phyloP scores from a whole-genome alignment of 2,329 filamentous ascomycete species.

The Fusarium fujikuroi region DNA sequence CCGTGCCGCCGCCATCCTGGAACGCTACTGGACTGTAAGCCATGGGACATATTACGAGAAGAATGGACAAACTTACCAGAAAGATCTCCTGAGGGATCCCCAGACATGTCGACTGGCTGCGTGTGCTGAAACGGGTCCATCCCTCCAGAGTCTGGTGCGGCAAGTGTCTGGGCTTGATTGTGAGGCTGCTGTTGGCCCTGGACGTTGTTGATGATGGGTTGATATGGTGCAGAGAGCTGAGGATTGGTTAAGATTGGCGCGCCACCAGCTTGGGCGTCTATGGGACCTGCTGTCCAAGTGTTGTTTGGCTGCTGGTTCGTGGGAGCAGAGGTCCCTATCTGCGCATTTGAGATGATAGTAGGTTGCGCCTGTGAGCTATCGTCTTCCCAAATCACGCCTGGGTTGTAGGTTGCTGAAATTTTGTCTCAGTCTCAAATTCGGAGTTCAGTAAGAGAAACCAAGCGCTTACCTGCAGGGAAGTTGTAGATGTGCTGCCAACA shows the following conservation, averaged over 20 bases:
- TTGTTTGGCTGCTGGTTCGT: neutral
- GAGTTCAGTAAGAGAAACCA: neutral
- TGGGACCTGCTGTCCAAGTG: neutral
- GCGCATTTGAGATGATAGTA: neutral
- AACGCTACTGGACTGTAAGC: neutral
- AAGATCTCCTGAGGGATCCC: neutral
- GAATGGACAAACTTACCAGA: neutral
- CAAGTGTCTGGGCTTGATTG: neutral
- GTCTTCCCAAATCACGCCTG: neutral
- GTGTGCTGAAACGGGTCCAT: neutral
- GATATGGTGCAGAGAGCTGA: neutral
- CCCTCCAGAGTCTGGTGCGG: neutral
- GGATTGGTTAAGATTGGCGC: neutral
- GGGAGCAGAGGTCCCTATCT: neutral
- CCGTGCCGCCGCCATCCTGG: neutral
- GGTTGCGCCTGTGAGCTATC: neutral
- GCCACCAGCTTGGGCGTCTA: neutral
- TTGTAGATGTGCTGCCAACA: conserved; percentile 16
- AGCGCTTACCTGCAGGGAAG: conserved; percentile 2
- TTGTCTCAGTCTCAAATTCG: neutral
- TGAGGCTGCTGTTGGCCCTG: neutral
- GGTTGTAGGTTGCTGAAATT: neutral
- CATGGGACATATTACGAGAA: neutral
- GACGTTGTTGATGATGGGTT: neutral
- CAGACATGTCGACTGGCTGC: neutral